Percentiles rank a stretch among this genome's conserved stretches.
These are phyloP conservation scores for Nemania abortiva DNA, from an alignment of 2,329 filamentous ascomycete genomes.

Conservation along the genomic window DNA sequence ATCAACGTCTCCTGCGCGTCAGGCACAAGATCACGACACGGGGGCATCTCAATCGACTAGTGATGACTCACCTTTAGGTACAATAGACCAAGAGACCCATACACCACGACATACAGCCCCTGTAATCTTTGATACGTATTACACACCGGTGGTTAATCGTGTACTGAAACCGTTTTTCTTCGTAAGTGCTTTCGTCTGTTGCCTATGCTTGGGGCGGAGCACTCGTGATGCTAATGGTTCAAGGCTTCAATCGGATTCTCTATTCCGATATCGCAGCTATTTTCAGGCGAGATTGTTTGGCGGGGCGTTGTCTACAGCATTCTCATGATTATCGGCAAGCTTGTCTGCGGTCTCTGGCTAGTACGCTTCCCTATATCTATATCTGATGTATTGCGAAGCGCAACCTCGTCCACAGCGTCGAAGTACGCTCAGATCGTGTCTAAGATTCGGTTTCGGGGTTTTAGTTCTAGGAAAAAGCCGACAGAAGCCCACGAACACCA, in stretches of 20 bases:
- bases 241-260: slow-evolving; percentile 78
- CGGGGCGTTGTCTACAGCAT: slow-evolving; percentile 77
- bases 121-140: slow-evolving; percentile 57
- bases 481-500: slow-evolving; percentile 10
- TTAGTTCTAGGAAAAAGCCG: not conserved
- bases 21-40: not conserved
- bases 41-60: not conserved
- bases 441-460: slow-evolving; percentile 27
- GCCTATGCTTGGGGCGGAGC: not conserved
- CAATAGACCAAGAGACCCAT: slow-evolving; percentile 21
- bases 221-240: slow-evolving; percentile 6
- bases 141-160: slow-evolving; percentile 55
- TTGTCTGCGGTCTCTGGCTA: slow-evolving; percentile 71
- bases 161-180: slow-evolving; percentile 81
- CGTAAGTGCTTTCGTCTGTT: slow-evolving; percentile 57
- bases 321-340: slow-evolving; percentile 75
- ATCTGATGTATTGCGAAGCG: slow-evolving; percentile 10
- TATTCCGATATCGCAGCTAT: slow-evolving; percentile 79
- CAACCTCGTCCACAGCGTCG: slow-evolving; percentile 25
- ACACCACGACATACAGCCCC: not conserved
- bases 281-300: slow-evolving; percentile 73
- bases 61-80: not conserved
- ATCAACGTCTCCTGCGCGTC: not conserved
- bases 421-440: slow-evolving; percentile 36
- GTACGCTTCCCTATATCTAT: slow-evolving; percentile 53